Conservation (phyloP, 2,329 filamentous ascomycete species). For the Pestalotiopsis sp. region DNA sequence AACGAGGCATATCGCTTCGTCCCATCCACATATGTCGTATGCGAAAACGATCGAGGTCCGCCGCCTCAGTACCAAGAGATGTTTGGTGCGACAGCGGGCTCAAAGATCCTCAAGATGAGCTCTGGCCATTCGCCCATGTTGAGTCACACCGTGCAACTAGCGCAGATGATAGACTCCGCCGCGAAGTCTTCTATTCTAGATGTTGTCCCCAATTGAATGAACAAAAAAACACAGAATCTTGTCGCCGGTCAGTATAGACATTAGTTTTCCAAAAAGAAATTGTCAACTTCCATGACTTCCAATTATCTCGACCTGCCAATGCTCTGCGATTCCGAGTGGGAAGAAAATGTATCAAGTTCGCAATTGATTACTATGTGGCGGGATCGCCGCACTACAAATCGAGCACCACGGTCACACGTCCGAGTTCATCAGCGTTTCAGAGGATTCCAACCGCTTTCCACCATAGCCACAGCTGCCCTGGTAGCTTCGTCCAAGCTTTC, state of each 20-base stretch:
- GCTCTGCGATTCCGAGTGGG: too few species aligned
- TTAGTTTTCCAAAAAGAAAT: too few species aligned
- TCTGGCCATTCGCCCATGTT: conserved; percentile 8
- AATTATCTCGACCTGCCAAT: too few species aligned
- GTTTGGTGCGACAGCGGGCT: neutral
- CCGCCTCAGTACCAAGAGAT: neutral
- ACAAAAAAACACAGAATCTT: too few species aligned
- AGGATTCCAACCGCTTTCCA: neutral
- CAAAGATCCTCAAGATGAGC: neutral
- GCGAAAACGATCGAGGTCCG: neutral
- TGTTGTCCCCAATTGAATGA: too few species aligned
- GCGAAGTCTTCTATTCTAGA: neutral
- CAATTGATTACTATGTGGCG: too few species aligned
- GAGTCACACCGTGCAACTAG: neutral
- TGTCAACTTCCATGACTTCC: too few species aligned
- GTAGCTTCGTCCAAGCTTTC: neutral
- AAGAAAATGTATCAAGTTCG: too few species aligned
- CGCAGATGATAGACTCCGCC: neutral
- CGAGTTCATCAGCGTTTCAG: neutral
- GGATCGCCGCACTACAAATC: too few species aligned
- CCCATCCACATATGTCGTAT: conserved; percentile 2
- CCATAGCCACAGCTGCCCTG: neutral
- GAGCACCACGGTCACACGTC: too few species aligned
- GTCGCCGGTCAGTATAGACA: too few species aligned
- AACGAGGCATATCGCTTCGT: neutral